phyloP scores from a whole-genome alignment of 2,329 filamentous ascomycete genomes.

The Pseudocercospora pini-densiflorae region DNA sequence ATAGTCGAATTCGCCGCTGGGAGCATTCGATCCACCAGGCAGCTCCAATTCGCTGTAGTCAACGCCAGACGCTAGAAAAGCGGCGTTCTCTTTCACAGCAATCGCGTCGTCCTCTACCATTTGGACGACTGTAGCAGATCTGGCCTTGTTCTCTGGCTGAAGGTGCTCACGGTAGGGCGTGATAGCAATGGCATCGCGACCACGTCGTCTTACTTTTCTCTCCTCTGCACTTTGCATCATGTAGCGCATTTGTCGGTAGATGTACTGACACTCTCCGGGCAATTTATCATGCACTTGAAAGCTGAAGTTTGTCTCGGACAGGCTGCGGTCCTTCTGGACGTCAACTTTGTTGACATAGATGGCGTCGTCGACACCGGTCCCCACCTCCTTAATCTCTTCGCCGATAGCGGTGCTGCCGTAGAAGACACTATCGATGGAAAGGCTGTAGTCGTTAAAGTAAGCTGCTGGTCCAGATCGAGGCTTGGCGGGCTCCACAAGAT shows the following conservation, averaged over 20 bases:
- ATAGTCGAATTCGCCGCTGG: conserved; percentile 33
- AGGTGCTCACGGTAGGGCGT: conserved; percentile 38
- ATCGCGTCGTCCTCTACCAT: conserved; percentile 18
- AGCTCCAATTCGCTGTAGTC: conserved; percentile 18
- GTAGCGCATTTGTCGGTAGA: conserved; percentile 35
- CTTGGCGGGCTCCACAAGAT: conserved; percentile 19
- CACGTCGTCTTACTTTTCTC: conserved; percentile 26
- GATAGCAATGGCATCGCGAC: conserved; percentile 34
- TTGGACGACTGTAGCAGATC: conserved; percentile 41
- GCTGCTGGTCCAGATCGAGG: conserved; percentile 1
- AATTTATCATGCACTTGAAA: conserved; percentile 25
- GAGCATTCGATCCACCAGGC: conserved; percentile 16
- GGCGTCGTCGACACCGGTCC: conserved; percentile 9
- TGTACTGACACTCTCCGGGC: conserved; percentile 33
- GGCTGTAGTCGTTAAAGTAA: conserved; percentile 28
- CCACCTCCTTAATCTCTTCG: conserved; percentile 25
- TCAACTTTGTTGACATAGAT: conserved; percentile 19
- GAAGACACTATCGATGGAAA: conserved; percentile 42
- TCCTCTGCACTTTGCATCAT: conserved; percentile 28
- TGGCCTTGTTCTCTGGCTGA: conserved; percentile 21
- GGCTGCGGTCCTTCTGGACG: conserved; percentile 22
- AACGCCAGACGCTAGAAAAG: conserved; percentile 24
- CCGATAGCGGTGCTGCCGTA: conserved; percentile 38
- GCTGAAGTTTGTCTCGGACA: conserved; percentile 29
- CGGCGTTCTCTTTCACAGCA: conserved; percentile 37